A percentile compares a stretch with the other conserved stretches of the same genome.
These are phyloP conservation scores for Arabidopsis thaliana DNA, from an alignment of 345 rosid genomes.

Conservation along the genomic window DNA sequence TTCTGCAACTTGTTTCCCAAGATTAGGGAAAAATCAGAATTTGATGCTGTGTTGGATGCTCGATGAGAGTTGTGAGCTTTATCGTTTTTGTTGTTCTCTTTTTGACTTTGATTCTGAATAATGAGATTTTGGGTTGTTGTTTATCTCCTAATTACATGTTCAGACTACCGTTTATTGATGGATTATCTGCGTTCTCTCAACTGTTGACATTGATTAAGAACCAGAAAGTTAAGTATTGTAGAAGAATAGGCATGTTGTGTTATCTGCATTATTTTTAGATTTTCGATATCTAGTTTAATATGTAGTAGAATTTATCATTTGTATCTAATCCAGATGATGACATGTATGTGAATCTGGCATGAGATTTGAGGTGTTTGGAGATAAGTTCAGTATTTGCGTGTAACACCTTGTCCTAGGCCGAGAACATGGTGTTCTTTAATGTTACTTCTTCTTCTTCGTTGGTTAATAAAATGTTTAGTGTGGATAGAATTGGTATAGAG, in stretches of 20 bases:
- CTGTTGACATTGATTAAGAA: slow-evolving; percentile 7
- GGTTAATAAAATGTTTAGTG: not conserved
- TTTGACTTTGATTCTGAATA: slow-evolving; percentile 11
- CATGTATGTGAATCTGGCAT: not conserved
- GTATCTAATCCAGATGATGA: not conserved
- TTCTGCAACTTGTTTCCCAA: not conserved
- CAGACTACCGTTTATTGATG: not conserved
- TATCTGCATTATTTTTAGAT: not conserved
- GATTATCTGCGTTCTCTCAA: not conserved
- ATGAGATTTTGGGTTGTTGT: slow-evolving; percentile 16
- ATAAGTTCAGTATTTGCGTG: not conserved
- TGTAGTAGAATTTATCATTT: not conserved
- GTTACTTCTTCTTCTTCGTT: not conserved
- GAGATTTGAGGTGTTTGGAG: not conserved
- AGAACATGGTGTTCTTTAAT: not conserved
- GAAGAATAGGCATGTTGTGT: not conserved
- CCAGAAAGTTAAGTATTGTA: not conserved
- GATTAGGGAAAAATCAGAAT: not conserved
- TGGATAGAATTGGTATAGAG: not conserved
- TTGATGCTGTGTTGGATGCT: not conserved
- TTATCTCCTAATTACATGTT: not conserved
- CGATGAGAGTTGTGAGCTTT: slow-evolving; percentile 15
- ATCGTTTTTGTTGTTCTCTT: not conserved
- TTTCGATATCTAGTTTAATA: not conserved
- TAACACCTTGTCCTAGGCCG: not conserved